A percentile compares a stretch with the other conserved stretches of the same genome.
phyloP scores from a whole-genome alignment of 805 yeast species.

The Saccharomycopsis olivae region DNA sequence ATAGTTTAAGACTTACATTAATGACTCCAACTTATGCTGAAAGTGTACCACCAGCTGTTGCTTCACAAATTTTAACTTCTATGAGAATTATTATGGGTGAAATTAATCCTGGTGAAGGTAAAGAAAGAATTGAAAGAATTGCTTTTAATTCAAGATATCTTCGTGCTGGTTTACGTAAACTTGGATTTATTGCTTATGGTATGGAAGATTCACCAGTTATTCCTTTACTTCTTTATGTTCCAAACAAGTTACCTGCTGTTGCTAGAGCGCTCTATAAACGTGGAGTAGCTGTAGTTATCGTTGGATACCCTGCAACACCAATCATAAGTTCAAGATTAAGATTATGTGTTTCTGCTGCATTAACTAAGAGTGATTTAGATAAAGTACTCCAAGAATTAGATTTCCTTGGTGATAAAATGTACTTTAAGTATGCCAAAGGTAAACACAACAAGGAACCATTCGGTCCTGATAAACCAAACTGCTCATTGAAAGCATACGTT shows the following conservation, averaged over 20 bases:
- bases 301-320: slow-evolving; percentile 97
- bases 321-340: slow-evolving; percentile 82
- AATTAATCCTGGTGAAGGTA: slow-evolving; percentile 85
- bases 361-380: slow-evolving; percentile 92
- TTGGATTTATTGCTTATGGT: slow-evolving; percentile 92
- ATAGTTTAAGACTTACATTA: slow-evolving; percentile 61
- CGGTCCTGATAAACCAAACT: slow-evolving; percentile 13
- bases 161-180: slow-evolving; percentile 78
- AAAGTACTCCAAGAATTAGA: slow-evolving; percentile 57
- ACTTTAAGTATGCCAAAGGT: slow-evolving; percentile 37
- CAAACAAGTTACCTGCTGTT: slow-evolving; percentile 90
- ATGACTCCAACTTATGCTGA: slow-evolving; percentile 74
- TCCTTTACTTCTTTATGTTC: slow-evolving; percentile 78
- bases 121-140: slow-evolving; percentile 80
- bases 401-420: slow-evolving; percentile 68
- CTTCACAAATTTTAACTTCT: slow-evolving; percentile 78
- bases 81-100: slow-evolving; percentile 72
- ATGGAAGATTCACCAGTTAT: slow-evolving; percentile 95
- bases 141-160: slow-evolving; percentile 94
- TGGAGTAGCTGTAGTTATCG: slow-evolving; percentile 89
- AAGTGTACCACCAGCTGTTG: slow-evolving; percentile 81
- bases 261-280: slow-evolving; percentile 70
- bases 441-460: slow-evolving; percentile 14
- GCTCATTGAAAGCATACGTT: slow-evolving; percentile 7
- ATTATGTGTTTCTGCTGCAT: slow-evolving; percentile 83